Evolutionary conservation across 2,329 filamentous ascomycete species (phyloP).

Genomic region (Blastomyces parvus): DNA sequence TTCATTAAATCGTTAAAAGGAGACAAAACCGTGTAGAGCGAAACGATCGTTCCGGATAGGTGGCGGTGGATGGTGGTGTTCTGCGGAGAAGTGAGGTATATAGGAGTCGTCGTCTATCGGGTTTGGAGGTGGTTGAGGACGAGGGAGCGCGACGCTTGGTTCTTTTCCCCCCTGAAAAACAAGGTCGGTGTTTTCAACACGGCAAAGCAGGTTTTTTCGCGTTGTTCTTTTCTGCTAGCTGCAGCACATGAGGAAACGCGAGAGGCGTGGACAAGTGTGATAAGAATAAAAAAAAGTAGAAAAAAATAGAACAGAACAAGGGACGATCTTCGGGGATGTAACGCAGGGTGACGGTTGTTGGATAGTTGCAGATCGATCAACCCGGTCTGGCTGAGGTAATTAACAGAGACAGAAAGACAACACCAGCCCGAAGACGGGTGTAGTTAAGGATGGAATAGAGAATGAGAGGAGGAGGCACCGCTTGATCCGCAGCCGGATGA

Average conservation of each 20-base stretch:
- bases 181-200: neutral
- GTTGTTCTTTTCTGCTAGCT: neutral
- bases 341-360: neutral
- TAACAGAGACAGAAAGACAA: neutral
- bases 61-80: neutral
- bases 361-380: neutral
- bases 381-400: conserved; percentile 2
- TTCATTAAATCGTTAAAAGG: conserved; percentile 2
- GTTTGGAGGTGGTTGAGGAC: too few relatives aligned
- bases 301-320: neutral
- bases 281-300: neutral
- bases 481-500: too few relatives aligned
- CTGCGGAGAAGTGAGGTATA: neutral
- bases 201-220: neutral
- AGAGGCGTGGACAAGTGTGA: neutral
- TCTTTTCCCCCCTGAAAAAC: neutral
- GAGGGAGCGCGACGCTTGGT: too few relatives aligned
- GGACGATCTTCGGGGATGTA: neutral
- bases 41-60: neutral
- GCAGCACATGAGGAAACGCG: neutral
- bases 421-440: too few relatives aligned
- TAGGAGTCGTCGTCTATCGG: too few relatives aligned
- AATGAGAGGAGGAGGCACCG: too few relatives aligned
- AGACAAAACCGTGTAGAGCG: neutral
- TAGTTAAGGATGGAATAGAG: too few relatives aligned